These are phyloP conservation scores for Rosellinia necatrix DNA, from an alignment of 2,329 filamentous ascomycete species.

Conservation along the genomic window DNA sequence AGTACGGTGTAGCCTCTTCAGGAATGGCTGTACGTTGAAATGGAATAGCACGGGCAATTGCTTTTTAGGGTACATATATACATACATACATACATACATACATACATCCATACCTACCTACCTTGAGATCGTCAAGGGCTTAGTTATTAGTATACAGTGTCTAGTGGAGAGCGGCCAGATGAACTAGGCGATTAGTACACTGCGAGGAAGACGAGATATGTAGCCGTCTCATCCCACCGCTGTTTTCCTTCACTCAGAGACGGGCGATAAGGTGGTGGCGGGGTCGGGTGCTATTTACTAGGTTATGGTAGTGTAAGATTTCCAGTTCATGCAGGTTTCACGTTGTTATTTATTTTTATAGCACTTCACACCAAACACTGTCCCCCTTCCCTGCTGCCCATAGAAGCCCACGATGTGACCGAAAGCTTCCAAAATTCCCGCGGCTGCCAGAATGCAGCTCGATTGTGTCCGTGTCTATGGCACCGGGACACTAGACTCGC, in stretches of 20 bases:
- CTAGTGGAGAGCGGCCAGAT: no score
- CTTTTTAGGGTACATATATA: neutral
- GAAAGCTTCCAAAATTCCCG: slow-evolving; percentile 17
- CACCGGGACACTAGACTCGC: slow-evolving; percentile 18
- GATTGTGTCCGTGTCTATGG: slow-evolving; percentile 23
- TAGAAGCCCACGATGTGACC: slow-evolving; percentile 21
- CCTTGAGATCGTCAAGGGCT: slow-evolving; percentile 17
- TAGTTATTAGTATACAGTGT: slow-evolving; percentile 9
- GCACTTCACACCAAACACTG: neutral
- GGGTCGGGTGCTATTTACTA: slow-evolving; percentile 9
- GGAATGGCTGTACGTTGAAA: slow-evolving; percentile 1
- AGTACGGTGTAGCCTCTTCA: neutral
- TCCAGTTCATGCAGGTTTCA: slow-evolving; percentile 27
- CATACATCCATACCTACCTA: no score
- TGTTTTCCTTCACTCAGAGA: slow-evolving; percentile 1
- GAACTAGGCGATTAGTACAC: neutral
- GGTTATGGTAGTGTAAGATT: slow-evolving; percentile 18
- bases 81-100: no score
- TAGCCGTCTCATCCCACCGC: slow-evolving; percentile 15
- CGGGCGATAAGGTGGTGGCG: slow-evolving; percentile 4
- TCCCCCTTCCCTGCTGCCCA: neutral
- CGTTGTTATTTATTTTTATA: neutral
- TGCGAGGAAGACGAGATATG: neutral
- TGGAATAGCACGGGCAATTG: slow-evolving; percentile 14
- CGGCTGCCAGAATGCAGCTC: slow-evolving; percentile 14